Evolutionary conservation across 495 filamentous ascomycete genomes (phyloP).

Genomic region (Barbatosphaeria neglecta): DNA sequence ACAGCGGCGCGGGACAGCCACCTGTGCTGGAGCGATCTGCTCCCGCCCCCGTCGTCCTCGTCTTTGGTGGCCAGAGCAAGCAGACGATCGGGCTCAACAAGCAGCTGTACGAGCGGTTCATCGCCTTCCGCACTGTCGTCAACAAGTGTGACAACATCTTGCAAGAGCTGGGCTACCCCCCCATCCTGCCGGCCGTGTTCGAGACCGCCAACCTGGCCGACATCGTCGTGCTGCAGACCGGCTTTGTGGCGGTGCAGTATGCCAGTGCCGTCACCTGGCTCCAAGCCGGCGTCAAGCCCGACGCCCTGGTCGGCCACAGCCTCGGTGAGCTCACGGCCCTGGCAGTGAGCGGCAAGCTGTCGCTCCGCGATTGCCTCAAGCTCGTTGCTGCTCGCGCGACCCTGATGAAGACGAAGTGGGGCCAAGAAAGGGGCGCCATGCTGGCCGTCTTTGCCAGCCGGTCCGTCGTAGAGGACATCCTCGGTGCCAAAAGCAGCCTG

Average conservation of each 20-base stretch:
- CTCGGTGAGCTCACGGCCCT: conserved; percentile 19
- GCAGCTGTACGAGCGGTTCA: conserved; percentile 16
- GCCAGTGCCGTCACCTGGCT: conserved; percentile 36
- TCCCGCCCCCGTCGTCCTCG: conserved; percentile 24
- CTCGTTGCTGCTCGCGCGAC: conserved; percentile 31
- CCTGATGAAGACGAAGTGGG: conserved; percentile 36
- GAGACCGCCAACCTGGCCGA: conserved; percentile 24
- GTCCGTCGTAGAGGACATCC: conserved; percentile 1
- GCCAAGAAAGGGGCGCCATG: conserved; percentile 38
- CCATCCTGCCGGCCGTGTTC: conserved; percentile 41
- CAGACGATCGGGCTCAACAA: conserved; percentile 22
- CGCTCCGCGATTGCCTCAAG: conserved; percentile 16
- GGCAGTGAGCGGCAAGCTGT: conserved; percentile 12
- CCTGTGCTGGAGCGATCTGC: background rate
- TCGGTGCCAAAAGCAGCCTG: background rate
- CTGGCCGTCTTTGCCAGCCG: conserved; percentile 15
- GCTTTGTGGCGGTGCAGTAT: conserved; percentile 37
- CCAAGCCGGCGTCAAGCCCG: conserved; percentile 22
- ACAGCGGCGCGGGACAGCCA: background rate
- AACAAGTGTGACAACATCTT: conserved; percentile 21
- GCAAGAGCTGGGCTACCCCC: conserved; percentile 12
- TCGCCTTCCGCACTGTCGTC: conserved; percentile 26
- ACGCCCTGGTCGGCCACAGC: conserved; percentile 1
- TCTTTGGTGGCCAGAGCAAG: conserved; percentile 38
- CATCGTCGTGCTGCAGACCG: conserved; percentile 31